Evolutionary conservation across 73 alveolate species (phyloP).

Genomic region (Paramecium octaurelia): DNA sequence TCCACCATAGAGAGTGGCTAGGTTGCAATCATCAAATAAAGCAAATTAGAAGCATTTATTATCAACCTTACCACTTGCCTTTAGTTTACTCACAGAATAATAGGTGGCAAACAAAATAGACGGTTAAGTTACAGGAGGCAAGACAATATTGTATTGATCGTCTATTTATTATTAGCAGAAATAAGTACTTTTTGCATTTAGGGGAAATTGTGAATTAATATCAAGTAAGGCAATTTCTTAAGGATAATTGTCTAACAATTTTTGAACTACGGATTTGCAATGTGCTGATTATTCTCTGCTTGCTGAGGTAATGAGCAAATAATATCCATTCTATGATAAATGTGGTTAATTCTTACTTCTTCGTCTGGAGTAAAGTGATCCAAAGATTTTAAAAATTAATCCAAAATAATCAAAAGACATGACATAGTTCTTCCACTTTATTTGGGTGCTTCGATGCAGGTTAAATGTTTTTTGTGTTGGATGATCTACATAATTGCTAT

Average conservation of each 20-base stretch:
- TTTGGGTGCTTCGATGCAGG: slow-evolving; percentile 23
- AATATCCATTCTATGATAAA: background rate
- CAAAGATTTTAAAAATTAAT: background rate
- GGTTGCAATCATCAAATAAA: slow-evolving; percentile 36
- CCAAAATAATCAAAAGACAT: background rate
- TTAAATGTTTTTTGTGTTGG: slow-evolving; percentile 8
- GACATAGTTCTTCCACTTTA: slow-evolving; percentile 37
- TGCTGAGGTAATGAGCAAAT: background rate
- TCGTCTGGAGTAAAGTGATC: background rate
- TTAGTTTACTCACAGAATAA: background rate
- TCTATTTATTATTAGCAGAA: background rate
- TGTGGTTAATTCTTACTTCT: background rate
- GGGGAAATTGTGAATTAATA: background rate
- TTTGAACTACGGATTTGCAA: background rate
- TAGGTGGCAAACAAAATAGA: background rate
- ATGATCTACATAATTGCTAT: background rate
- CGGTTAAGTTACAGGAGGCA: slow-evolving; percentile 6
- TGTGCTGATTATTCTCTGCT: slow-evolving; percentile 15
- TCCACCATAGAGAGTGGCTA: slow-evolving; percentile 37
- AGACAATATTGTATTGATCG: background rate
- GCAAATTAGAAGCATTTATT: background rate
- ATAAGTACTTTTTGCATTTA: background rate
- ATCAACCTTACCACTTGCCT: background rate
- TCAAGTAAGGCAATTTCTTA: background rate
- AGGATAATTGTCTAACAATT: background rate